phyloP scores from a whole-genome alignment of 768 basidiomycete genomes.

The Mycena vitilis region DNA sequence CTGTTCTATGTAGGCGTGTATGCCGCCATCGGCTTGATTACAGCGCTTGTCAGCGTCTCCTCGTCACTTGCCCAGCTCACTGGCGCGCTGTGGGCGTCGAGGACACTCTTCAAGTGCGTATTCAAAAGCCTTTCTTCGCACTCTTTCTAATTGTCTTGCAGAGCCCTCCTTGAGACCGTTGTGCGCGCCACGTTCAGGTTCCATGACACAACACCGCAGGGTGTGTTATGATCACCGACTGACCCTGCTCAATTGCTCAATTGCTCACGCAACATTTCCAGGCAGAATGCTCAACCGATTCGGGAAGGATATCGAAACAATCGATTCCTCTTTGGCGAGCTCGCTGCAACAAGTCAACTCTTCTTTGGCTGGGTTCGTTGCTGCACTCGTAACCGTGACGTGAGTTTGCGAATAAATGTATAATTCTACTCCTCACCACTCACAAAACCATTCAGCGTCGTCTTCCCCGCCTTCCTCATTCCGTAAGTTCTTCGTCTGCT shows the following conservation, averaged over 20 bases:
- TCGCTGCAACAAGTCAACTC: constrained; percentile 83
- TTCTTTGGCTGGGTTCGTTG: constrained; percentile 81
- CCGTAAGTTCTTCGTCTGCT: constrained; percentile 58
- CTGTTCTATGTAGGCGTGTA: constrained; percentile 75
- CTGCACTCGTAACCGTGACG: constrained; percentile 79
- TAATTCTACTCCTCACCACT: background rate
- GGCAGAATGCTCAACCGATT: constrained; percentile 91
- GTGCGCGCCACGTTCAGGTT: constrained; percentile 69
- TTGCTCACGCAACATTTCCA: constrained; percentile 37
- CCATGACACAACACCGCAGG: constrained; percentile 78
- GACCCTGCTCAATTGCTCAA: too few relatives aligned
- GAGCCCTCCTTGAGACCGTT: constrained; percentile 57
- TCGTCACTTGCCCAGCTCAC: constrained; percentile 65
- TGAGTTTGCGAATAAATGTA: constrained; percentile 46
- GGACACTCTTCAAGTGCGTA: constrained; percentile 50
- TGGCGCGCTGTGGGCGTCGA: constrained; percentile 58
- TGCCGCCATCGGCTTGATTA: constrained; percentile 62
- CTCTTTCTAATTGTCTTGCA: constrained; percentile 35
- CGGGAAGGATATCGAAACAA: constrained; percentile 79
- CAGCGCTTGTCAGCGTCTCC: constrained; percentile 57
- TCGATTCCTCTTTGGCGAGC: constrained; percentile 77
- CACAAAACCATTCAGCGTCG: constrained; percentile 51
- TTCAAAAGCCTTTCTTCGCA: background rate
- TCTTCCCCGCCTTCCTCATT: constrained; percentile 87
- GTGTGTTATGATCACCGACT: constrained; percentile 52